Percentiles rank a stretch among this genome's conserved stretches.
Conservation (phyloP, 208 protist genomes). For the Cochliopodium minus region DNA sequence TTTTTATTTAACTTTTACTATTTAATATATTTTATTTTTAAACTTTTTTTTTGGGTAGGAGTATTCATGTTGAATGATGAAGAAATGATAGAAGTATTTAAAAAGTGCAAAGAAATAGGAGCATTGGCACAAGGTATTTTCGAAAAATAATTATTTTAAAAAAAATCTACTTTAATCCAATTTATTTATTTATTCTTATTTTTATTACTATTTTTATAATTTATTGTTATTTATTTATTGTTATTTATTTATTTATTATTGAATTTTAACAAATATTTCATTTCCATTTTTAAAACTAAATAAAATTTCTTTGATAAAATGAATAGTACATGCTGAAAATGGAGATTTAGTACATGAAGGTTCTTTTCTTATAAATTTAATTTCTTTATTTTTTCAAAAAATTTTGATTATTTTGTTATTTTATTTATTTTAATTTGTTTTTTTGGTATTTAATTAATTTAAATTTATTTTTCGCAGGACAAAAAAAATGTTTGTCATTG, state of each 20-base stretch:
- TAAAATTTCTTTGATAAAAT: not conserved
- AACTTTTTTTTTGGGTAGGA: no score
- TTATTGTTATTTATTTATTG: not conserved
- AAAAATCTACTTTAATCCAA: not conserved
- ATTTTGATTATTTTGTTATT: no score
- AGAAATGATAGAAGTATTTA: slow-evolving; percentile 28
- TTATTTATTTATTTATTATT: not conserved
- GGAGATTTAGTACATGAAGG: slow-evolving; percentile 34
- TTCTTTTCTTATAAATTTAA: no score
- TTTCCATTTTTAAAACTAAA: not conserved
- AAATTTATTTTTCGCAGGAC: slow-evolving; percentile 28
- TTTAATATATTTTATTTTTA: no score
- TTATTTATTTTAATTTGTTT: no score
- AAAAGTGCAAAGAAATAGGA: slow-evolving; percentile 28
- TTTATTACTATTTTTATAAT: not conserved
- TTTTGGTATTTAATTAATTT: no score
- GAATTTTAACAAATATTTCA: not conserved
- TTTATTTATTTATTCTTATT: not conserved
- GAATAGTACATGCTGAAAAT: slow-evolving; percentile 41
- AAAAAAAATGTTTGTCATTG: slow-evolving; percentile 27
- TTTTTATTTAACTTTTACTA: no score
- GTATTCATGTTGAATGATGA: slow-evolving; percentile 34
- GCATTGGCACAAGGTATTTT: slow-evolving; percentile 28
- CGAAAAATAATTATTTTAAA: no score
- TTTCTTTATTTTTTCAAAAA: no score